Evolutionary conservation across 495 filamentous ascomycete genomes (phyloP).

Genomic region (Neurospora terricola): DNA sequence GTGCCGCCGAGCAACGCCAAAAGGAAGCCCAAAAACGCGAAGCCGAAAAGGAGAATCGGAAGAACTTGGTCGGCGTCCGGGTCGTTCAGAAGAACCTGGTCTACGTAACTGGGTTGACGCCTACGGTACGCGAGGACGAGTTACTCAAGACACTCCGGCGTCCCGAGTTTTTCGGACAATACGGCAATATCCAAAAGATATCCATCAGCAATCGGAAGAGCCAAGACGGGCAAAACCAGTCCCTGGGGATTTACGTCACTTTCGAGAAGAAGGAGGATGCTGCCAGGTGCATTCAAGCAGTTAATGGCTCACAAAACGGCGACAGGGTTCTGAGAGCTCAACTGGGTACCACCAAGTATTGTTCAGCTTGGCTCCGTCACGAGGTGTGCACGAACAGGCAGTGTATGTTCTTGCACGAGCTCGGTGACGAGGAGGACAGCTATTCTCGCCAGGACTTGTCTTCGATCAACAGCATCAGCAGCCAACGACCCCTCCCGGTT

Average conservation of each 20-base stretch:
- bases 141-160: slow-evolving; percentile 79
- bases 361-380: slow-evolving; percentile 88
- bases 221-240: slow-evolving; percentile 56
- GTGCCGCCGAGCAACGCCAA: slow-evolving; percentile 71
- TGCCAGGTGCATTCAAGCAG: slow-evolving; percentile 74
- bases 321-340: slow-evolving; percentile 83
- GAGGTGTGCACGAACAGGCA: slow-evolving; percentile 88
- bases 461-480: slow-evolving; percentile 81
- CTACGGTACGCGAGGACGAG: slow-evolving; percentile 82
- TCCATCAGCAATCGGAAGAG: slow-evolving; percentile 93
- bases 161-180: slow-evolving; percentile 91
- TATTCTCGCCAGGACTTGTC: slow-evolving; percentile 93
- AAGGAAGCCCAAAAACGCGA: slow-evolving; percentile 94
- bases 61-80: slow-evolving; percentile 86
- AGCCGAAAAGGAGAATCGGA: slow-evolving; percentile 86
- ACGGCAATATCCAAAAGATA: slow-evolving; percentile 97
- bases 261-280: slow-evolving; percentile 85
- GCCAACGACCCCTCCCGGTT: slow-evolving; percentile 55
- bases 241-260: slow-evolving; percentile 94
- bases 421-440: slow-evolving; percentile 92
- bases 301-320: slow-evolving; percentile 86
- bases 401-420: slow-evolving; percentile 96
- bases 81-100: slow-evolving; percentile 98
- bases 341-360: slow-evolving; percentile 97
- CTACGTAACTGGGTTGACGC: slow-evolving; percentile 91